Conservation (phyloP, 2,329 filamentous ascomycete genomes). For the Periglandula ipomoeae region DNA sequence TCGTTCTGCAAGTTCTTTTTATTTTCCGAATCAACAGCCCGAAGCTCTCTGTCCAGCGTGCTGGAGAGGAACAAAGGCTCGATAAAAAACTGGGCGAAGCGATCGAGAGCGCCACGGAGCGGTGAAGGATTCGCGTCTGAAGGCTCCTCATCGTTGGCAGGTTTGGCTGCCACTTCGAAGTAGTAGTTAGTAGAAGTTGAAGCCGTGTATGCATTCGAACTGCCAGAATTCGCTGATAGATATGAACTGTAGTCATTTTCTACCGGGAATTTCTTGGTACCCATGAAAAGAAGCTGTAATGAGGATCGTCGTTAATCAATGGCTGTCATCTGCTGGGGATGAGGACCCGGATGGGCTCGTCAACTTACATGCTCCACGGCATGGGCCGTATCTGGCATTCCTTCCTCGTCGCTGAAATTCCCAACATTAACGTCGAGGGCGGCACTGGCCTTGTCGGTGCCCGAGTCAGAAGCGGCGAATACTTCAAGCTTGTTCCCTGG, state of each 20-base stretch:
- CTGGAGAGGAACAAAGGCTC: slow-evolving; percentile 76
- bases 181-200: slow-evolving; percentile 95
- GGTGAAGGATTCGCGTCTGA: slow-evolving; percentile 48
- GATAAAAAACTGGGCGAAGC: slow-evolving; percentile 92
- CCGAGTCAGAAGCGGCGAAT: slow-evolving; percentile 83
- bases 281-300: slow-evolving; percentile 82
- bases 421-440: slow-evolving; percentile 94
- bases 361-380: slow-evolving; percentile 74
- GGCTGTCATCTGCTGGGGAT: not conserved
- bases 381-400: slow-evolving; percentile 92
- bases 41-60: slow-evolving; percentile 78
- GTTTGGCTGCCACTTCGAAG: slow-evolving; percentile 85
- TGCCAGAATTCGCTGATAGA: slow-evolving; percentile 78
- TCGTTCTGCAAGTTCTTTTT: slow-evolving; percentile 96
- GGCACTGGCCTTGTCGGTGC: slow-evolving; percentile 94
- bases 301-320: slow-evolving; percentile 9
- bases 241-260: slow-evolving; percentile 97
- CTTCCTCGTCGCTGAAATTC: slow-evolving; percentile 83
- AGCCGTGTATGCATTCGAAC: slow-evolving; percentile 91
- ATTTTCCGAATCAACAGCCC: slow-evolving; percentile 89
- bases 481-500: slow-evolving; percentile 84
- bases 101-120: slow-evolving; percentile 73
- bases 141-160: slow-evolving; percentile 49
- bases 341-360: slow-evolving; percentile 8
- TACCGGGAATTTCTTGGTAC: slow-evolving; percentile 91